Percentiles rank a stretch among this genome's conserved stretches.
Conservation (phyloP, 2,329 filamentous ascomycete genomes). For the Davidsoniella neocaledoniae region DNA sequence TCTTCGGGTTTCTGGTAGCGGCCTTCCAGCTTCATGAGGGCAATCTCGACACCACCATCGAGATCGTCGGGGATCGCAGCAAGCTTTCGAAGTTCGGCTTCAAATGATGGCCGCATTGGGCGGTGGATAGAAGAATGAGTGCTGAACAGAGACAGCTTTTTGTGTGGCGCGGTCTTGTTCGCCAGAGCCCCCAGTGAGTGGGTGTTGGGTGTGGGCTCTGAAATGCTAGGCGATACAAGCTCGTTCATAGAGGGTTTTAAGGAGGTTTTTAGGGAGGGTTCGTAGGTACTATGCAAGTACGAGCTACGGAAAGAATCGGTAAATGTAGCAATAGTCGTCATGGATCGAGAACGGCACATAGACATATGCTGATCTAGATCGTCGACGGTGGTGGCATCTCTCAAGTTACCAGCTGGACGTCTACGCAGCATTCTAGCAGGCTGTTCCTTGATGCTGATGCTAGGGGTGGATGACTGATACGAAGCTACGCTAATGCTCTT, state of each 20-base stretch:
- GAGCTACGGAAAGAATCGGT: conserved; percentile 43
- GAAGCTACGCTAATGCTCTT: conserved; percentile 21
- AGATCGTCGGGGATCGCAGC: conserved; percentile 73
- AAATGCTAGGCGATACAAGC: conserved; percentile 26
- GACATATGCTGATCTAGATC: conserved; percentile 30
- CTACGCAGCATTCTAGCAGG: conserved; percentile 51
- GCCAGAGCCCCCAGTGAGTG: conserved; percentile 38
- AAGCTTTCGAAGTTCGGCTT: conserved; percentile 72
- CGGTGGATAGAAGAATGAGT: conserved; percentile 44
- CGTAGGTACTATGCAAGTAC: conserved; percentile 25
- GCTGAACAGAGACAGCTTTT: conserved; percentile 39
- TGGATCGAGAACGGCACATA: conserved; percentile 25
- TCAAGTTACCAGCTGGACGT: conserved; percentile 58
- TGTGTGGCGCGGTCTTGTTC: conserved; percentile 19
- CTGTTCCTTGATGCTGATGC: conserved; percentile 21
- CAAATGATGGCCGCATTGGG: conserved; percentile 57
- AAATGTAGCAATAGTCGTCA: conserved; percentile 43
- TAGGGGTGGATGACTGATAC: conserved; percentile 14
- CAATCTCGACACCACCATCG: conserved; percentile 83
- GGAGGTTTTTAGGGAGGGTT: conserved; percentile 10
- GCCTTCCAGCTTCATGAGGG: conserved; percentile 79
- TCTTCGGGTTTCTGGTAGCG: conserved; percentile 42
- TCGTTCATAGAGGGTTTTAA: conserved; percentile 21
- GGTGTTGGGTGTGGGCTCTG: conserved; percentile 24
- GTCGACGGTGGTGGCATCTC: conserved; percentile 47